Base-by-base conservation (phyloP, 768 basidiomycete species). In the Phlegmacium glaucopus region DNA sequence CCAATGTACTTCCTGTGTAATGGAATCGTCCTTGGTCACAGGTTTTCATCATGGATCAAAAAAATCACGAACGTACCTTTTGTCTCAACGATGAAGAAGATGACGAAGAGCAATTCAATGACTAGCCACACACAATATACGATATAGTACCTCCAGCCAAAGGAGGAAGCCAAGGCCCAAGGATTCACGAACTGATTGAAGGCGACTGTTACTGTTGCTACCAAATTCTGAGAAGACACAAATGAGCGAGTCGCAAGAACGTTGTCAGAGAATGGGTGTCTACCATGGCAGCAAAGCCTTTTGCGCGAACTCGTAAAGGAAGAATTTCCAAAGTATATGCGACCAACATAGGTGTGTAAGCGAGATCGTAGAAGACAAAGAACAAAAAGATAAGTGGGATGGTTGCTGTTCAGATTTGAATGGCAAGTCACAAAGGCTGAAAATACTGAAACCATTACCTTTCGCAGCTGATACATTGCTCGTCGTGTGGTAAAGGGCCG, bases 161-260 rank as follows among this genome's bases (percentile, higher is more conserved):
- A 73, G 9, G 71, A 73, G 9, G 71, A 71, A 4, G 71, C 66
- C 17, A 91, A 67, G 1, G 88, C 89, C 70, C 83, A 80, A 6
- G 89, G 87, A 55, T 90, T 90, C 40, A 88, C 78, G 45, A 88
- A 86, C 58, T 86, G 85, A 56, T 87, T 91, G 65, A 92, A 85
- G 3, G 87, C 83, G 22, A 87, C 69, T 2, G 84, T 79, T 30
- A 85, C 68, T 57, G 78, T 82, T 25, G 87, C 71, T 4, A 72
- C 71, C 42, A 87, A 65, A 61, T 83, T 85, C 83, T 85, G 54
- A 34, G 51, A 35, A 25, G 18, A 42, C 44, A 59, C 40, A 10
- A 11, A 6, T 11, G 6, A 34, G 32, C 2, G 30, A 30, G 16
- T 22, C 30, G 39, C 4, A 13, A 15, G 26, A 6, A 26, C 7